A percentile compares a stretch with the other conserved stretches of the same genome.
phyloP scores from a whole-genome alignment of 495 filamentous ascomycete genomes.

The Hypoxylon fragiforme region DNA sequence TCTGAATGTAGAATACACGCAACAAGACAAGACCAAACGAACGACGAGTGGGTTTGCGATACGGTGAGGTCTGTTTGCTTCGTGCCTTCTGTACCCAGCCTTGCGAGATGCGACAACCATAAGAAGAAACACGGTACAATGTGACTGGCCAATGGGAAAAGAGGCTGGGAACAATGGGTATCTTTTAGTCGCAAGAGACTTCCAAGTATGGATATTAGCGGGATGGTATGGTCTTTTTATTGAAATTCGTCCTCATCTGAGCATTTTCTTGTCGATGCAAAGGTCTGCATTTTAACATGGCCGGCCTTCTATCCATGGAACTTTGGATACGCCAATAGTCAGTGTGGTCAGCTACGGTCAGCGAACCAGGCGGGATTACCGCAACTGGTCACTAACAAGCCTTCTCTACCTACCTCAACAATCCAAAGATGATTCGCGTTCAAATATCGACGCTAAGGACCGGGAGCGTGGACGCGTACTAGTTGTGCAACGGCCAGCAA shows the following conservation, averaged over 20 bases:
- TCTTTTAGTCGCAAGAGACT: constrained; percentile 6
- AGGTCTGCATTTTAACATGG: neutral
- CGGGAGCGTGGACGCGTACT: neutral
- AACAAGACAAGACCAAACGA: neutral
- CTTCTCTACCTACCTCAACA: neutral
- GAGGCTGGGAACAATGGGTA: constrained; percentile 1
- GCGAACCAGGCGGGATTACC: neutral
- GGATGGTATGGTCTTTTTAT: neutral
- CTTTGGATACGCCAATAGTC: constrained; percentile 4
- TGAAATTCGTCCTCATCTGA: neutral
- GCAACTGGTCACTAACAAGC: neutral
- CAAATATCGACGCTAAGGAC: neutral
- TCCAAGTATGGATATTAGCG: neutral
- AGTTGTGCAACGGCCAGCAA: too few species aligned
- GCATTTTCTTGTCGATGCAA: neutral
- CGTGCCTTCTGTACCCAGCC: constrained; percentile 8
- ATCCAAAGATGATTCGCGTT: neutral
- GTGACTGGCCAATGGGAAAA: constrained; percentile 22
- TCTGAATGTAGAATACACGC: neutral
- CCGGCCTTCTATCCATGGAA: neutral
- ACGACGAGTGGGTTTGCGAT: constrained; percentile 3
- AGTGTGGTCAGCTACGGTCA: neutral
- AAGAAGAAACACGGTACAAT: neutral
- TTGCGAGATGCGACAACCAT: constrained; percentile 14
- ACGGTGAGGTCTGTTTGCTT: constrained; percentile 7